Base-by-base conservation (phyloP, 2,329 filamentous ascomycete genomes). In the Fonsecaea erecta region DNA sequence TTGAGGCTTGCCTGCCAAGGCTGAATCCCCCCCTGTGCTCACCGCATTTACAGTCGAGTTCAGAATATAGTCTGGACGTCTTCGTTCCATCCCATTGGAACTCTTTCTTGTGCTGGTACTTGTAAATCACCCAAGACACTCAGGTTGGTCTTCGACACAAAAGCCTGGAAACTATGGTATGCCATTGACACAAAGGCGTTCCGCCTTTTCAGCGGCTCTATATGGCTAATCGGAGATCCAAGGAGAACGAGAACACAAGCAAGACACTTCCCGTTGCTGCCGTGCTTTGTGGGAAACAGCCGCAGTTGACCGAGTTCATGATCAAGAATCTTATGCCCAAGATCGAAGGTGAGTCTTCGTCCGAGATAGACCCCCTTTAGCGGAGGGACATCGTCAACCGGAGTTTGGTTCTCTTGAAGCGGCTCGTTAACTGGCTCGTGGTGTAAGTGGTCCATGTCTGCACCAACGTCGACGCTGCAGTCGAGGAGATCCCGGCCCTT, bases 391-490 rank as follows among this genome's bases (percentile, higher is more conserved):
- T 52, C 57, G 24, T 12, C 55, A 14, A 43, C 1, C n/a, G 26
- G 43, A 8, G 11, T 28, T 32, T 32, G 14, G 18, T 12, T 26
- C 11, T 14, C 16, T 24, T 32, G 43, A 51, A 52, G 26, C 12
- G 52, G n/a, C 52, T 30, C n/a, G 16, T 53, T 34, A 14, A 37
- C 46, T 52, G 24, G 32, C 46, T 5, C 28, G 12, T 12, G 9
- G 8, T 55, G n/a, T 58, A 37, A 70, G 68, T 70, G 28, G 61
- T 68, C 28, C 65, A 63, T 43, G 65, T 60, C 32, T 68, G 65
- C 60, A 54, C 52, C 26, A 62, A 34, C 18, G 52, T 40, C 37
- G 60, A 66, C 8, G 43, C 60, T 6, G 68, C 66, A 8, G 52
- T 66, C 21, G 28, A 46, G n/a, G 68, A 70, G 55, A 65, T 70